phyloP scores from a whole-genome alignment of 805 yeast genomes.

The Teunomyces stri region DNA sequence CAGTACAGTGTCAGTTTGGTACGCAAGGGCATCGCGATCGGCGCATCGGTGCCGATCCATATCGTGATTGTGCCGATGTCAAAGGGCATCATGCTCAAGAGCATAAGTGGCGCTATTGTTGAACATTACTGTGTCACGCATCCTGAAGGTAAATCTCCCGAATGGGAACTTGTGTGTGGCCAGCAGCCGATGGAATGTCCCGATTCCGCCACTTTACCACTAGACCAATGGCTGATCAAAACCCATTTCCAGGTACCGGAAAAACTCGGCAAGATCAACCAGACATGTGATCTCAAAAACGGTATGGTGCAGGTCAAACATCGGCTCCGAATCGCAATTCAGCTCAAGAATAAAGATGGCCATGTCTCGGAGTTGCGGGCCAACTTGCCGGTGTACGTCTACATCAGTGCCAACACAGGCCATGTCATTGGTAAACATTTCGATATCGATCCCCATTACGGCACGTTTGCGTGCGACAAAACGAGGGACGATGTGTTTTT shows the following conservation, averaged over 20 bases:
- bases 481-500: conserved; percentile 29
- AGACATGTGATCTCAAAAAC: conserved; percentile 39
- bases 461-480: conserved; percentile 20
- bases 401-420: conserved; percentile 40
- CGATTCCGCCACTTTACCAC: conserved; percentile 15
- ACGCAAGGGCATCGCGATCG: conserved; percentile 46
- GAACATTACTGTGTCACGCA: conserved; percentile 38
- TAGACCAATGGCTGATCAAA: conserved; percentile 47
- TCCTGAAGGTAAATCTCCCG: conserved; percentile 40
- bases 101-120: conserved; percentile 29
- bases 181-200: conserved; percentile 21
- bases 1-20: conserved; percentile 48
- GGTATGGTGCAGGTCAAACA: conserved; percentile 46
- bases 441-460: conserved; percentile 28
- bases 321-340: conserved; percentile 42
- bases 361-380: conserved; percentile 52
- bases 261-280: conserved; percentile 40
- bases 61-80: conserved; percentile 45
- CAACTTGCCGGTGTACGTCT: conserved; percentile 46
- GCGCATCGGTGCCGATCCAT: conserved; percentile 41
- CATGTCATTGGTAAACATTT: conserved; percentile 33
- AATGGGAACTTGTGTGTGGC: conserved; percentile 32
- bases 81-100: conserved; percentile 43
- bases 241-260: conserved; percentile 41
- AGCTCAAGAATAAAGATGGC: conserved; percentile 47